These are phyloP conservation scores for Trichoderma lentiforme DNA, from an alignment of 2,329 filamentous ascomycete genomes.

Conservation along the genomic window DNA sequence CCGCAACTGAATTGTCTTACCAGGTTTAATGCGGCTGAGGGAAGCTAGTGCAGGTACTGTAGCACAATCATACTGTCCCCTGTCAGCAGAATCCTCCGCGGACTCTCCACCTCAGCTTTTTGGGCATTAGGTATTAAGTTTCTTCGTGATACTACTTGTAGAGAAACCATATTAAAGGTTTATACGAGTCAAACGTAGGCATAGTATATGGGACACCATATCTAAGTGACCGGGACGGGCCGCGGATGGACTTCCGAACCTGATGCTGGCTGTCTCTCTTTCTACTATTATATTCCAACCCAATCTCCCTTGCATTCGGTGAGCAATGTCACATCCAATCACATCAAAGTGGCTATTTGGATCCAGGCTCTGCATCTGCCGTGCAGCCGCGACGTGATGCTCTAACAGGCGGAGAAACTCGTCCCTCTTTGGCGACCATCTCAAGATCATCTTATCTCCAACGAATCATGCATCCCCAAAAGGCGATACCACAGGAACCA, in stretches of 20 bases:
- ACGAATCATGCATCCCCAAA: not conserved
- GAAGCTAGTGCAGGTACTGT: not conserved
- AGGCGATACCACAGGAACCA: not conserved
- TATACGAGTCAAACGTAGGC: not conserved
- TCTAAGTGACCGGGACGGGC: not conserved
- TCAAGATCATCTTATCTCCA: not conserved
- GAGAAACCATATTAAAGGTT: not conserved
- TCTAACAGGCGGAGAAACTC: not conserved
- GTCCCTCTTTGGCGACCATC: not conserved
- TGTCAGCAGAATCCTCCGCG: not conserved
- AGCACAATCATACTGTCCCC: not conserved
- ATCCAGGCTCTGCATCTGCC: not conserved
- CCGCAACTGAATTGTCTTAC: not conserved
- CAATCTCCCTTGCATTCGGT: not conserved
- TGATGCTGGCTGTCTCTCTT: not conserved
- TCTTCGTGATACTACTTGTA: not conserved
- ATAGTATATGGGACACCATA: not conserved
- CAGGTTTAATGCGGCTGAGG: not conserved
- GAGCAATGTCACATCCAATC: not conserved
- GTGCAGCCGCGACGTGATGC: not conserved
- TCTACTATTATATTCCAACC: not conserved
- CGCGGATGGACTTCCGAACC: not conserved
- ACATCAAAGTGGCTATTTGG: not conserved
- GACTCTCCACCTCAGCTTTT: too few relatives aligned
- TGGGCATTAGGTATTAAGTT: not conserved